phyloP scores from a whole-genome alignment of 805 yeast species.

The Brettanomyces sp. region DNA sequence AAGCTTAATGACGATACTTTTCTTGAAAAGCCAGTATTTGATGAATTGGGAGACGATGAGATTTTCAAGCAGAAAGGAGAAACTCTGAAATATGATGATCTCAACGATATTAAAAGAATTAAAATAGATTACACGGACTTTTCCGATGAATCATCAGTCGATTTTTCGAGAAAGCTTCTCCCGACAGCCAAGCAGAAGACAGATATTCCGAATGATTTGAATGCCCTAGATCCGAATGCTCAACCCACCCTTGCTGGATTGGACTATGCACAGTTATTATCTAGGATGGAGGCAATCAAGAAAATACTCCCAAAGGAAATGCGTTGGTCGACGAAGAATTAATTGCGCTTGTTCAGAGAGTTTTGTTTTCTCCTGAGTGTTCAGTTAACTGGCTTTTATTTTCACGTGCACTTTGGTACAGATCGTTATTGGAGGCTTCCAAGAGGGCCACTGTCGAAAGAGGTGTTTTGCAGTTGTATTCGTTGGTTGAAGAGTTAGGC shows the following conservation, averaged over 20 bases:
- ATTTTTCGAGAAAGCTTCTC: constrained; percentile 33
- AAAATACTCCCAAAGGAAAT: constrained; percentile 67
- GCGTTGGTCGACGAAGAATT: constrained; percentile 74
- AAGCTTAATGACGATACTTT: constrained; percentile 67
- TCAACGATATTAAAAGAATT: constrained; percentile 24
- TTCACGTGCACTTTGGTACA: constrained; percentile 79
- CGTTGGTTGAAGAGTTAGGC: constrained; percentile 82
- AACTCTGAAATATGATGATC: constrained; percentile 24
- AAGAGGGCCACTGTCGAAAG: constrained; percentile 85
- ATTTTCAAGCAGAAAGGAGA: constrained; percentile 24
- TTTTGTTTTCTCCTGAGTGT: constrained; percentile 43
- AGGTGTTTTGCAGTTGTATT: constrained; percentile 87
- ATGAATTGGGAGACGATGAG: constrained; percentile 43
- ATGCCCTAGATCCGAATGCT: constrained; percentile 61
- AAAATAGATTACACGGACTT: constrained; percentile 29
- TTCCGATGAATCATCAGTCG: constrained; percentile 6
- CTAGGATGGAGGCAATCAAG: constrained; percentile 53
- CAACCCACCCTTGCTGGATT: constrained; percentile 66
- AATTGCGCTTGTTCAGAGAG: constrained; percentile 64
- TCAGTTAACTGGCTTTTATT: constrained; percentile 67
- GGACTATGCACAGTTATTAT: constrained; percentile 66
- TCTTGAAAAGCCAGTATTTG: constrained; percentile 66
- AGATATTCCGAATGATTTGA: constrained; percentile 49
- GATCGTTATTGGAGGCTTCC: constrained; percentile 74
- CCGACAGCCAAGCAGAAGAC: constrained; percentile 57